Evolutionary conservation across 75 land plant species (phyloP), one percentile per base, ranked within the genome.

Genomic region (Adiantum capillusveneris): DNA sequence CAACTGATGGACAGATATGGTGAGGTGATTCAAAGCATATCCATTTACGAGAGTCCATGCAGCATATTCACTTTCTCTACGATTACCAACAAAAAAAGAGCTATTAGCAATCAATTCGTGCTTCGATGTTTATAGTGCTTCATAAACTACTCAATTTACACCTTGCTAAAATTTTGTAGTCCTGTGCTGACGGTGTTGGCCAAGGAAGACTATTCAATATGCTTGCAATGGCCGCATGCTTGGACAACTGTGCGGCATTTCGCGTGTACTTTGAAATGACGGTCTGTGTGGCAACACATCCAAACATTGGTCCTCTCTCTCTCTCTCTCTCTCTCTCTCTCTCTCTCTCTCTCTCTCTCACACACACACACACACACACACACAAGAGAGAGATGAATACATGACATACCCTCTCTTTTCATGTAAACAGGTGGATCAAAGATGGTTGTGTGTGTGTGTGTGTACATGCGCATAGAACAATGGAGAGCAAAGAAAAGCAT

Each of bases 11-110:
- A 80, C 79, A 19, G 96, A 95, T 61, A 95, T 79, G 7, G 99
- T 95, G 12, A 79, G 77, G 65, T 95, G 99, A 51, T 95, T 95
- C 57, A 95, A 55, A 29, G 96, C 80, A 81, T 95, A 95, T 22
- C 99, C 99, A 78, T 90, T 95, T 12, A 90, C 96, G 53, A 95
- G 85, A 52, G 99, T 95, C 99, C 99, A 95, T 0, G 99, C 99
- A 58, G 99, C 99, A 79, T 94, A 94, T 71, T 94, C 98, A 66
- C 98, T 93, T 71, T 93, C 96, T 67, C 98, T 93, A 75, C 0
- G 44, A 63, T n/a, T n/a, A n/a, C n/a, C n/a, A n/a, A n/a, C n/a
- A n/a, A n/a, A n/a, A n/a, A n/a, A n/a, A n/a, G n/a, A n/a, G n/a
- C n/a, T n/a, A n/a, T n/a, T n/a, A 41, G 9, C 43, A 41, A 41